Conservation (phyloP, 169 alveolate species). For the Sarcocystis neurona region DNA sequence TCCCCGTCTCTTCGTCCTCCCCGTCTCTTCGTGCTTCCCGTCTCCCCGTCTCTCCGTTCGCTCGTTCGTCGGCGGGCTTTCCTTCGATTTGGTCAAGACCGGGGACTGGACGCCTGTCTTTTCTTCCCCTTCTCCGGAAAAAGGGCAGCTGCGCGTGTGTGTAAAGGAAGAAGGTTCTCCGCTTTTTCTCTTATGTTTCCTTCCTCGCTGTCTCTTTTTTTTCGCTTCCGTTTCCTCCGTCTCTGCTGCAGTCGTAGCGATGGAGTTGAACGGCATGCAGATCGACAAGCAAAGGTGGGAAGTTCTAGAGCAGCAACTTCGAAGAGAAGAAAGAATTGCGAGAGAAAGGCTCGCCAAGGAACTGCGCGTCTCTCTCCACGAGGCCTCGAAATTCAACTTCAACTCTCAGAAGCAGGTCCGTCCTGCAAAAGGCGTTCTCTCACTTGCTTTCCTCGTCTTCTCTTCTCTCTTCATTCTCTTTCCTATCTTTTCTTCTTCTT, state of each 20-base stretch:
- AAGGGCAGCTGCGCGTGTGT: neutral
- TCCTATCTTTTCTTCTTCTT: neutral
- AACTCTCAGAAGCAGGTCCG: constrained; percentile 84
- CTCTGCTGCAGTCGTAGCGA: constrained; percentile 71
- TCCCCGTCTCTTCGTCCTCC: too few relatives aligned
- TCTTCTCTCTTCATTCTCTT: neutral
- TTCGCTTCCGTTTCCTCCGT: neutral
- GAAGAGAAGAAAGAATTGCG: constrained; percentile 49
- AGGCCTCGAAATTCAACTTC: constrained; percentile 66
- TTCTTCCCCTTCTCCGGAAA: neutral
- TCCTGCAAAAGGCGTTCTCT: neutral
- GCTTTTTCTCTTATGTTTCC: neutral
- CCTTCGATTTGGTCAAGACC: too few relatives aligned
- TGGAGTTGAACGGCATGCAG: constrained; percentile 83
- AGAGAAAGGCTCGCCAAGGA: neutral
- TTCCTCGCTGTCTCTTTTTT: neutral
- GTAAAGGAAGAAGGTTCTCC: neutral
- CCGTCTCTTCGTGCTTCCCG: too few relatives aligned
- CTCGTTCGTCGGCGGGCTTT: too few relatives aligned
- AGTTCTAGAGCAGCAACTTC: constrained; percentile 72
- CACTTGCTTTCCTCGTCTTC: neutral
- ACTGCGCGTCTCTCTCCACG: constrained; percentile 70
- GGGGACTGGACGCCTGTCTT: too few relatives aligned
- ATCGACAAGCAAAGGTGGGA: constrained; percentile 75
- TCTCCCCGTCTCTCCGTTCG: too few relatives aligned